These are phyloP conservation scores for Geotrichum citri-aurantii DNA, from an alignment of 1,139 yeast genomes.

Conservation along the genomic window DNA sequence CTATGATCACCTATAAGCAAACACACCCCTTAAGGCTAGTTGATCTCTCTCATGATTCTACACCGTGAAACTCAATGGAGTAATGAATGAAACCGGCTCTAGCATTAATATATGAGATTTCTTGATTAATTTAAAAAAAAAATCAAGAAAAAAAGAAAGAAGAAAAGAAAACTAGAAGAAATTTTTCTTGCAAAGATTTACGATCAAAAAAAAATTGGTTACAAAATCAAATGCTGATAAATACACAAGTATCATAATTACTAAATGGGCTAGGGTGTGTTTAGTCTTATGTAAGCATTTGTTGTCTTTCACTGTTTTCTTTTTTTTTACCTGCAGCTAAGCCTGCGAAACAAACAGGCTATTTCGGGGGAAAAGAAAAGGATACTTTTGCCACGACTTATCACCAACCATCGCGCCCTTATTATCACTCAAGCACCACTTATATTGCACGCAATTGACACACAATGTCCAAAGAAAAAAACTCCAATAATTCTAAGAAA, in stretches of 20 bases:
- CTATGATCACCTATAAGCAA: neutral
- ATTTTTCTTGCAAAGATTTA: neutral
- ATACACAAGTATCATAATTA: neutral
- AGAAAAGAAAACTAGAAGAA: neutral
- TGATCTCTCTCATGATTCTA: conserved; percentile 12
- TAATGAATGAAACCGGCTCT: conserved; percentile 11
- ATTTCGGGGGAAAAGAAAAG: neutral
- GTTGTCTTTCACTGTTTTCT: neutral
- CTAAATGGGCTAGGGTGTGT: neutral
- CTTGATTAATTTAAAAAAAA: conserved; percentile 11
- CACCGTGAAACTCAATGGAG: conserved; percentile 10
- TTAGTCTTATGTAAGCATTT: neutral
- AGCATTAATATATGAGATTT: conserved; percentile 7
- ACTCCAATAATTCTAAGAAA: conserved; percentile 18
- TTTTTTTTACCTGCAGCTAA: neutral
- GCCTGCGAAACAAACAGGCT: neutral
- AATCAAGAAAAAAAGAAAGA: neutral
- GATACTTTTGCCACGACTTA: neutral
- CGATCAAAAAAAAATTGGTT: neutral
- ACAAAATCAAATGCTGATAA: neutral
- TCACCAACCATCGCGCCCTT: neutral
- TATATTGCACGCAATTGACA: neutral
- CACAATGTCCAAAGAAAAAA: conserved; percentile 18
- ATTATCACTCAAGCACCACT: neutral
- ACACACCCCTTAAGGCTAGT: neutral